These are phyloP conservation scores for Oropetium thomaeum DNA, from an alignment of 176 grass and related monocot genomes.

Conservation along the genomic window DNA sequence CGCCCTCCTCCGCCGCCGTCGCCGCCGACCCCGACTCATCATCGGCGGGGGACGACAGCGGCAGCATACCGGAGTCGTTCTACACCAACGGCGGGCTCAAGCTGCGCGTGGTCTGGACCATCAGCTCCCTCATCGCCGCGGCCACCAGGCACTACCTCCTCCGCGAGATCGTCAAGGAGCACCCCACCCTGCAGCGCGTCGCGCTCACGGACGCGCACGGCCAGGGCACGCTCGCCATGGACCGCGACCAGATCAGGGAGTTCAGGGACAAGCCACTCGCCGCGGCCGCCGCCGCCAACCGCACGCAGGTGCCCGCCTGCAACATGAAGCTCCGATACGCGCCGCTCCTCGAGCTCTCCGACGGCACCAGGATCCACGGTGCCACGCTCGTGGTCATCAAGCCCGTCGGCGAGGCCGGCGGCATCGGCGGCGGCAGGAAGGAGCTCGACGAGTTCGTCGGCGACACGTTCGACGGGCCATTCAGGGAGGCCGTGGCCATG, in stretches of 20 bases:
- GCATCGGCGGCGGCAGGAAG: slow-evolving; percentile 44
- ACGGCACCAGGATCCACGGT: slow-evolving; percentile 66
- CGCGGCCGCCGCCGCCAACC: slow-evolving; percentile 46
- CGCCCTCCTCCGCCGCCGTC: background rate
- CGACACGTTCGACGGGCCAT: slow-evolving; percentile 58
- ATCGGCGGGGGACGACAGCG: slow-evolving; percentile 27
- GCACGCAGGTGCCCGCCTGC: slow-evolving; percentile 72
- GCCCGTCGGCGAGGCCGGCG: slow-evolving; percentile 54
- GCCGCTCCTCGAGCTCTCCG: slow-evolving; percentile 59
- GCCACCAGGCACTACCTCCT: slow-evolving; percentile 86
- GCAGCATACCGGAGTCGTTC: slow-evolving; percentile 71
- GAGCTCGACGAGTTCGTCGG: slow-evolving; percentile 60
- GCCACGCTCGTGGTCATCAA: slow-evolving; percentile 74
- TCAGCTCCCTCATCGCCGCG: slow-evolving; percentile 73
- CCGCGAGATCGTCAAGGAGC: slow-evolving; percentile 75
- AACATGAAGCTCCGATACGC: slow-evolving; percentile 89
- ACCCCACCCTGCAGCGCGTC: slow-evolving; percentile 61
- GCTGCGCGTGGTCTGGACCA: slow-evolving; percentile 75
- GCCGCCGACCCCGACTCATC: slow-evolving; percentile 14
- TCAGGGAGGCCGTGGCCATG: slow-evolving; percentile 50
- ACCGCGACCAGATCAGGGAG: slow-evolving; percentile 55
- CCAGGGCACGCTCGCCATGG: slow-evolving; percentile 68
- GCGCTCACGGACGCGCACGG: slow-evolving; percentile 66
- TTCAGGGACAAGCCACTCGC: slow-evolving; percentile 66
- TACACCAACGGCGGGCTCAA: slow-evolving; percentile 79